phyloP scores from a whole-genome alignment of 257 asterid species.

The Knoxia roxburghii region DNA sequence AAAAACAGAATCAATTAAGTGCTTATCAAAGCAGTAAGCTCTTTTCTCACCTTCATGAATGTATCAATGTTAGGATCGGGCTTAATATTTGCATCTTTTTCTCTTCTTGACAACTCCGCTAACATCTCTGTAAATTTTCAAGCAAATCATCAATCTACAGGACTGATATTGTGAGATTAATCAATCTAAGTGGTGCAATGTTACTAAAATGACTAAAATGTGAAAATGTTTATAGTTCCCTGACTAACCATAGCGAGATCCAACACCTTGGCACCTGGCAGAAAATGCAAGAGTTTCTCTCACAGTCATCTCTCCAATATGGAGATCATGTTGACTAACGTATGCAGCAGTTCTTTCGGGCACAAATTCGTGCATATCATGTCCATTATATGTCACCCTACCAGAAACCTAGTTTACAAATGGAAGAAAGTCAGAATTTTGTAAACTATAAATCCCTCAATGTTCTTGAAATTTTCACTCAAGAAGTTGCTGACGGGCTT shows the following conservation, averaged over 20 bases:
- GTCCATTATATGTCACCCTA: conserved; percentile 57
- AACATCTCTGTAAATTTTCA: conserved; percentile 55
- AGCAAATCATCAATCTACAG: conserved; percentile 1
- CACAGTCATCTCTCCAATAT: conserved; percentile 69
- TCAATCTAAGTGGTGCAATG: background rate
- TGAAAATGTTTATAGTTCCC: background rate
- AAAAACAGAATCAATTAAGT: background rate
- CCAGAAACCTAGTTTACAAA: conserved; percentile 38
- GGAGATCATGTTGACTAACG: conserved; percentile 65
- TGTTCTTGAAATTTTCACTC: background rate
- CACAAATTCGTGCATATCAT: conserved; percentile 52
- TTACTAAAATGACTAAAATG: background rate
- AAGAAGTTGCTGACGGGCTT: background rate
- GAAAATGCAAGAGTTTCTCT: conserved; percentile 68
- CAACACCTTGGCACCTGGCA: conserved; percentile 75
- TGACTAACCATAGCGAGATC: conserved; percentile 59
- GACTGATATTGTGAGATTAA: background rate
- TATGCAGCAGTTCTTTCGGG: conserved; percentile 62
- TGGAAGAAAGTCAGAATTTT: background rate
- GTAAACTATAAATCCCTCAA: background rate
- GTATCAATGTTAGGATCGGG: conserved; percentile 49
- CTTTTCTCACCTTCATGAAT: conserved; percentile 42
- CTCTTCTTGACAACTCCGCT: conserved; percentile 53
- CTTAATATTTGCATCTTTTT: conserved; percentile 41
- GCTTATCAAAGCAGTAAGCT: no score